Evolutionary conservation across 2,329 filamentous ascomycete genomes (phyloP), one percentile per base, ranked within the genome.

Genomic region (Aureobasidium sp.): DNA sequence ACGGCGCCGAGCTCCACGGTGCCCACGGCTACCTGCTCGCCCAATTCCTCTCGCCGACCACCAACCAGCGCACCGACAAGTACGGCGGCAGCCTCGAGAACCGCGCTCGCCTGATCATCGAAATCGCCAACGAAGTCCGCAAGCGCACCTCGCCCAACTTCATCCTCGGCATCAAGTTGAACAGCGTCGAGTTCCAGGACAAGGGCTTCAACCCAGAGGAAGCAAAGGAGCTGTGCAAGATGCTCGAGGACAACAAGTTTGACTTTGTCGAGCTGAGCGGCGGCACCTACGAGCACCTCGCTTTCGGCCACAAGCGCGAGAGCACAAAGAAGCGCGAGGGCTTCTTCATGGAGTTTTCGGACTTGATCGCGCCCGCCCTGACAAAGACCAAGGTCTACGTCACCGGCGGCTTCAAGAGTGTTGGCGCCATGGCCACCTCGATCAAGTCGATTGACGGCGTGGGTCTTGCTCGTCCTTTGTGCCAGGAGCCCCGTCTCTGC

Each of bases 261-360:
- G 78, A 84, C 70, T 82, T 84, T 66, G 82, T 86, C 14, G 84
- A 86, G 72, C 75, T 87, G 0, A 81, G 76, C 0, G 84, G 84
- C 14, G 84, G 84, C 8, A 87, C 83, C 0, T 85, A 85, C 67
- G 79, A 87, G 71, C 71, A 74, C 20, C 68, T 82, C 0, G 81
- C 77, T 0, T 83, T 84, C 64, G 67, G 66, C 1, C 80, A 84
- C 68, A 76, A 79, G 71, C 74, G 78, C 53, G 83, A 85, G 47
- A 80, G 76, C 17, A 84, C 82, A 14, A 77, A 77, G 70, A 79
- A 81, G 72, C 68, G 72, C 4, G 83, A 85, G 67, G 78, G 81
- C 1, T 85, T 84, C 76, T 86, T 86, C 76, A 68, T 84, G 48
- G 82, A 85, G 5, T 84, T 84, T 64, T 84, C 84, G 0, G 79